phyloP scores from a whole-genome alignment of 768 basidiomycete genomes.

The Termitomyces eurrhizus region DNA sequence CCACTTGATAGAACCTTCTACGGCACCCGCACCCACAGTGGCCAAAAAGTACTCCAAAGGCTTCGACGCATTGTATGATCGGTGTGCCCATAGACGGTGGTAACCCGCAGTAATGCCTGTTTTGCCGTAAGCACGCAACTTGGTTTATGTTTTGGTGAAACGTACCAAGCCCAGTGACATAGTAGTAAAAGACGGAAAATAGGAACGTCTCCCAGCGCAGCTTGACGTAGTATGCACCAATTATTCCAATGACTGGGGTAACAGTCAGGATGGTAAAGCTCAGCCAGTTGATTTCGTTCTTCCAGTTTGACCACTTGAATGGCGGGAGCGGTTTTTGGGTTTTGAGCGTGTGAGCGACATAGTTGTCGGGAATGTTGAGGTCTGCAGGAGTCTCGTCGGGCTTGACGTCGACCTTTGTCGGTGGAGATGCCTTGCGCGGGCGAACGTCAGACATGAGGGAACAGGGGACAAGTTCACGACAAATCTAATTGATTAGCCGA shows the following conservation, averaged over 20 bases:
- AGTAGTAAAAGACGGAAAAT: constrained; percentile 38
- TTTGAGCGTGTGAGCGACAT: constrained; percentile 71
- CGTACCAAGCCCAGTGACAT: constrained; percentile 66
- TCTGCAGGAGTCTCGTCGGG: constrained; percentile 37
- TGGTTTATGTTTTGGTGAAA: constrained; percentile 5
- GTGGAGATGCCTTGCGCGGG: constrained; percentile 20
- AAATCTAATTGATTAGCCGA: constrained; percentile 10
- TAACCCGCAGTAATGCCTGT: constrained; percentile 89
- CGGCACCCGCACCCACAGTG: constrained; percentile 83
- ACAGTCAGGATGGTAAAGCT: constrained; percentile 68
- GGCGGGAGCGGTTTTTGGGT: constrained; percentile 68
- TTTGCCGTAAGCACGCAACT: neutral
- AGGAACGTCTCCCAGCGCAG: constrained; percentile 71
- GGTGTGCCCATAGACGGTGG: constrained; percentile 96
- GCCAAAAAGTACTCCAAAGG: constrained; percentile 86
- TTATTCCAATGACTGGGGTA: constrained; percentile 69
- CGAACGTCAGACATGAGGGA: constrained; percentile 27
- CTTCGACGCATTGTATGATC: constrained; percentile 87
- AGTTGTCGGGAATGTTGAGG: constrained; percentile 75
- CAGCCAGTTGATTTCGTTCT: constrained; percentile 72
- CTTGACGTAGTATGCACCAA: constrained; percentile 64
- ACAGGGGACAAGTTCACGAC: neutral
- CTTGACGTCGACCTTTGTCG: constrained; percentile 13
- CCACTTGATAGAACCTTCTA: constrained; percentile 98
- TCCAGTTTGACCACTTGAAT: constrained; percentile 54